Evolutionary conservation across 2,329 filamentous ascomycete species (phyloP).

Genomic region (Penicillium rolfsii): DNA sequence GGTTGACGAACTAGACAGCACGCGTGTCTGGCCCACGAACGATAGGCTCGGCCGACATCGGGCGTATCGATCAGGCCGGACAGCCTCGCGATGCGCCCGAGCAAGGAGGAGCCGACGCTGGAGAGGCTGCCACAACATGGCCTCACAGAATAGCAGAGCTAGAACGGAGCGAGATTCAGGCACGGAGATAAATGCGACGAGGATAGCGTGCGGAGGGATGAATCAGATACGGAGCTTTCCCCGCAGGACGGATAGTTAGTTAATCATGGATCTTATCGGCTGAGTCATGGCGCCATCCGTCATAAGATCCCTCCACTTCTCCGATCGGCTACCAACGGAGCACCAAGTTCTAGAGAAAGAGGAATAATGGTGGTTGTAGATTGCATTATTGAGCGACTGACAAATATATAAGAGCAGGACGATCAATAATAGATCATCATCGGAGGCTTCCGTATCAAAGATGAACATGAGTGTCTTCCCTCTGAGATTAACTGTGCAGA

Average conservation of each 20-base stretch:
- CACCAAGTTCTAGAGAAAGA: neutral
- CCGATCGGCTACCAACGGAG: neutral
- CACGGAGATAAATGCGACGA: neutral
- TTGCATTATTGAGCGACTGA: neutral
- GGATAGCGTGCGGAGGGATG: conserved; percentile 10
- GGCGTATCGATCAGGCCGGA: conserved; percentile 29
- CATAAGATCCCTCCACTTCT: neutral
- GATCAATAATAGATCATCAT: neutral
- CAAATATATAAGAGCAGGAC: neutral
- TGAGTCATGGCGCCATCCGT: conserved; percentile 25
- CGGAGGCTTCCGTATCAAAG: neutral
- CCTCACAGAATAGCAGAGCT: conserved; percentile 12
- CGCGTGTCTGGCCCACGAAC: conserved; percentile 21
- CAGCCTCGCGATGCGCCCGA: conserved; percentile 26
- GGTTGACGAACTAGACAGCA: conserved; percentile 36
- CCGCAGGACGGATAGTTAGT: conserved; percentile 18
- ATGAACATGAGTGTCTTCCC: neutral
- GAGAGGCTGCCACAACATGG: conserved; percentile 39
- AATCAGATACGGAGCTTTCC: conserved; percentile 33
- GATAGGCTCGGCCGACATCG: conserved; percentile 28
- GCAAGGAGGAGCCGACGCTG: conserved; percentile 31
- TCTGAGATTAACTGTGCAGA: neutral
- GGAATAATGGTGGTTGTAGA: neutral
- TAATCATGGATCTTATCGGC: conserved; percentile 27
- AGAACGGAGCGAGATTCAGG: neutral